Evolutionary conservation across 169 alveolate genomes (phyloP).

Genomic region (Babesia gibsoni): DNA sequence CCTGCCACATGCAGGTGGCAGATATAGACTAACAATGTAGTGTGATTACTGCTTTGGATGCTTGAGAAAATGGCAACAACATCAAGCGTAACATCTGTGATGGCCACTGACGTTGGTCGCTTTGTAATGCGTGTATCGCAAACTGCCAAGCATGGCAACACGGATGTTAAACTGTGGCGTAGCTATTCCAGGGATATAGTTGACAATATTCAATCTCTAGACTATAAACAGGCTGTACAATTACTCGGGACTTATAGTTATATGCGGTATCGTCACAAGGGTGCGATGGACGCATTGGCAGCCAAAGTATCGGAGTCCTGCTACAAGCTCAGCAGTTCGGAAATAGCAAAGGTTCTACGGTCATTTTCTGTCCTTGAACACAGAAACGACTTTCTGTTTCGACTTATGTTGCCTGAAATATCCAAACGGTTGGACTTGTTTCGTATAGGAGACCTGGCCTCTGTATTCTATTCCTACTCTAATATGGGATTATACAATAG

Average conservation of each 20-base stretch:
- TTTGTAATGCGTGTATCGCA: constrained; percentile 24
- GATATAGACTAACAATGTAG: no score
- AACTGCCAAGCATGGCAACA: constrained; percentile 38
- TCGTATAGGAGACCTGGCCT: constrained; percentile 24
- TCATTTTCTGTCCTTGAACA: constrained; percentile 48
- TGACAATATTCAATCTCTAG: constrained; percentile 1
- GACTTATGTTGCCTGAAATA: constrained; percentile 43
- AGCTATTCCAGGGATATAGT: constrained; percentile 14
- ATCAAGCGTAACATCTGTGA: background rate
- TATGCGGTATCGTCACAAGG: constrained; percentile 49
- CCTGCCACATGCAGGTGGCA: no score
- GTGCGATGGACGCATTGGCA: constrained; percentile 26
- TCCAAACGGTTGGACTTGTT: constrained; percentile 31
- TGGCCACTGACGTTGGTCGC: constrained; percentile 11
- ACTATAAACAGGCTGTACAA: background rate
- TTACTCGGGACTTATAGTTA: constrained; percentile 37
- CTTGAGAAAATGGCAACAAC: background rate
- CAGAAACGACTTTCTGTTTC: constrained; percentile 50
- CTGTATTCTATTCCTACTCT: constrained; percentile 52
- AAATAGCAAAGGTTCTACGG: constrained; percentile 24
- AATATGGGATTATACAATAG: constrained; percentile 48
- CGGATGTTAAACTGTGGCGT: constrained; percentile 46
- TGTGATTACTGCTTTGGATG: no score
- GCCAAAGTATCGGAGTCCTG: constrained; percentile 20
- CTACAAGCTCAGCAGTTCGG: constrained; percentile 1